Evolutionary conservation across 257 asterid species (phyloP).

Genomic region (Apocynum venetum): DNA sequence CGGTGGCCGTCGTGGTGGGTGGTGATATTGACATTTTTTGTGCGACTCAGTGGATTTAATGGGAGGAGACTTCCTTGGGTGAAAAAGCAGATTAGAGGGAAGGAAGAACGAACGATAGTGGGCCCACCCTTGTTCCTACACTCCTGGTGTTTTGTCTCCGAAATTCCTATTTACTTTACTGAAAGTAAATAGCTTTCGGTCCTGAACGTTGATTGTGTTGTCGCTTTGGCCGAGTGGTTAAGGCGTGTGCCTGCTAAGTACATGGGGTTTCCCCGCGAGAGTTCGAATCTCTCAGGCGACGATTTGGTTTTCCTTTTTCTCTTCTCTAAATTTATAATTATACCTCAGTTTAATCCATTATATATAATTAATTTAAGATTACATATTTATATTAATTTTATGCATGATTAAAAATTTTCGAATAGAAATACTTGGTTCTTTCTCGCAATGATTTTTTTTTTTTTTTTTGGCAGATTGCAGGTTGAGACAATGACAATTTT

Average conservation of each 20-base stretch:
- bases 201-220: not conserved
- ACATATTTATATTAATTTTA: too few relatives aligned
- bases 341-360: too few relatives aligned
- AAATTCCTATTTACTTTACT: too few relatives aligned
- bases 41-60: not conserved
- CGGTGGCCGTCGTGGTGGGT: slow-evolving; percentile 28
- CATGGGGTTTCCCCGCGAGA: slow-evolving; percentile 99
- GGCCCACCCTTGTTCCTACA: not conserved
- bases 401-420: too few relatives aligned
- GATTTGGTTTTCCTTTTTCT: slow-evolving; percentile 1
- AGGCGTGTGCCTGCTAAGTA: slow-evolving; percentile 67
- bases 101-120: not conserved
- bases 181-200: too few relatives aligned
- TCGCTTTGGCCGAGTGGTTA: slow-evolving; percentile 63
- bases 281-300: slow-evolving; percentile 99
- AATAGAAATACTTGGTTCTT: too few relatives aligned
- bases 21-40: slow-evolving; percentile 28
- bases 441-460: too few relatives aligned
- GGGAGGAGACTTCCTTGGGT: not conserved
- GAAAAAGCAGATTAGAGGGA: not conserved
- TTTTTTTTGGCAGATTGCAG: too few relatives aligned
- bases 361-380: too few relatives aligned
- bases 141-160: too few relatives aligned
- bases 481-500: too few relatives aligned
- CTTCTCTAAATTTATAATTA: too few relatives aligned